A percentile compares a stretch with the other conserved stretches of the same genome.
Evolutionary conservation across 352 stramenopile species (phyloP).

Genomic region (Pythium apleroticum): DNA sequence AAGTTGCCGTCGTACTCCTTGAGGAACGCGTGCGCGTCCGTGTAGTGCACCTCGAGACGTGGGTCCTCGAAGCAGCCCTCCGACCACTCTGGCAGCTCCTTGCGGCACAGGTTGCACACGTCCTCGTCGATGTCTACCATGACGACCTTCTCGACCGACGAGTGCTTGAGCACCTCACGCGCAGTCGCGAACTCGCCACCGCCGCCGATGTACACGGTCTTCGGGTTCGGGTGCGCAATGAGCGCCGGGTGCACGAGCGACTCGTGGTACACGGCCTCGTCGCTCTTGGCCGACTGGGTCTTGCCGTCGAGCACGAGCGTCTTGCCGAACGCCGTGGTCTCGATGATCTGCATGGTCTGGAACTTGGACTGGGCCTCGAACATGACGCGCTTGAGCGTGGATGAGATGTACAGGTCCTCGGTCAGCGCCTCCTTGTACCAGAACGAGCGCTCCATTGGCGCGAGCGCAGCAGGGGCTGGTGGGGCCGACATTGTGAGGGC

Average conservation of each 20-base stretch:
- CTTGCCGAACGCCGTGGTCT: constrained; percentile 92
- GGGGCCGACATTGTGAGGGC: constrained; percentile 3
- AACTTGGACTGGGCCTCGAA: constrained; percentile 89
- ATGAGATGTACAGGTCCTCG: constrained; percentile 88
- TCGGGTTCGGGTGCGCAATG: constrained; percentile 84
- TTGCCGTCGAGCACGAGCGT: constrained; percentile 96
- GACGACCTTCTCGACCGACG: constrained; percentile 92
- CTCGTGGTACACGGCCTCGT: constrained; percentile 97
- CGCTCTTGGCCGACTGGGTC: constrained; percentile 91
- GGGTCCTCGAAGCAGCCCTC: constrained; percentile 89
- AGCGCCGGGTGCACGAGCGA: constrained; percentile 93
- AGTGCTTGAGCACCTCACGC: constrained; percentile 91
- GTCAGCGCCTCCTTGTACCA: constrained; percentile 89
- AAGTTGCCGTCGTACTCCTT: constrained; percentile 80
- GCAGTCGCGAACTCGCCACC: constrained; percentile 93
- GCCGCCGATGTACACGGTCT: constrained; percentile 92
- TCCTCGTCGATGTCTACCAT: constrained; percentile 96
- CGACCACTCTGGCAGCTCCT: constrained; percentile 93
- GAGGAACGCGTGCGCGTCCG: constrained; percentile 90
- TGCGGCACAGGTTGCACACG: constrained; percentile 92
- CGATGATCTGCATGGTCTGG: constrained; percentile 94
- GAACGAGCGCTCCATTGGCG: constrained; percentile 65
- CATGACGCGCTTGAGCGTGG: constrained; percentile 86
- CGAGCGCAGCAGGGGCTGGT: constrained; percentile 36
- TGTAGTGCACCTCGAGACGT: constrained; percentile 90